Base-by-base conservation (phyloP, 1,284 basidiomycete genomes). In the Fomes fomentarius region DNA sequence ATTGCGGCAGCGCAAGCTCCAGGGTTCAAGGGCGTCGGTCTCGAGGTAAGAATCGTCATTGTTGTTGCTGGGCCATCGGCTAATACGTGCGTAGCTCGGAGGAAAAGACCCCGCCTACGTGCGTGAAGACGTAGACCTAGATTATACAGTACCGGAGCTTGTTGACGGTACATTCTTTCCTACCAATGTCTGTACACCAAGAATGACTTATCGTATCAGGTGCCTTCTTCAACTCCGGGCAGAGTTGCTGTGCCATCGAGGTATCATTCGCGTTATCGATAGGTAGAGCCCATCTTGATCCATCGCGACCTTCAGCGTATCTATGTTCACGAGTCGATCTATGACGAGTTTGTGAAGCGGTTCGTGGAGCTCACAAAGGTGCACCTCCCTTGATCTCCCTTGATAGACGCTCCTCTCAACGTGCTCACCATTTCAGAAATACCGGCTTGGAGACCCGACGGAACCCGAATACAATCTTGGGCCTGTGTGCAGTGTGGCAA, bases 101-200 rank as follows among this genome's bases (percentile, higher is more conserved):
- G 96, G 96, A 1, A 98, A 98, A 72, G 95, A 98, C 67, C 93
- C 96, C 7, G 96, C 96, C 0, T 98, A 97, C 66, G 94, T 98
- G 7, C 80, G 94, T 26, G 73, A 81, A 1, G 95, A 98, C 67
- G 94, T 90, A 1, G 86, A 98, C 71, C 67, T 96, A 4, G 82
- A 84, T 30, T 97, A 91, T 69, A 90, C 93, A 0, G 89, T 87
- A 2, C 82, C 83, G 22, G 89, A 98, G 68, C 81, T 98, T 10
- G 94, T 96, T 2, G 96, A 98, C 73, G 96, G 94, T 82, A 57
- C n/a, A 12, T 11, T 14, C 28, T 37, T 6, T n/a, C 4, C 38
- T 21, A 3, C 24, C 15, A 7, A 3, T 38, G 33, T 4, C 15
- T 25, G 21, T n/a, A 47, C 40, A 34, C 42, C 3, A 25, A 1